Base-by-base conservation (phyloP, 2,329 filamentous ascomycete genomes). In the Verticillium tricorpus region DNA sequence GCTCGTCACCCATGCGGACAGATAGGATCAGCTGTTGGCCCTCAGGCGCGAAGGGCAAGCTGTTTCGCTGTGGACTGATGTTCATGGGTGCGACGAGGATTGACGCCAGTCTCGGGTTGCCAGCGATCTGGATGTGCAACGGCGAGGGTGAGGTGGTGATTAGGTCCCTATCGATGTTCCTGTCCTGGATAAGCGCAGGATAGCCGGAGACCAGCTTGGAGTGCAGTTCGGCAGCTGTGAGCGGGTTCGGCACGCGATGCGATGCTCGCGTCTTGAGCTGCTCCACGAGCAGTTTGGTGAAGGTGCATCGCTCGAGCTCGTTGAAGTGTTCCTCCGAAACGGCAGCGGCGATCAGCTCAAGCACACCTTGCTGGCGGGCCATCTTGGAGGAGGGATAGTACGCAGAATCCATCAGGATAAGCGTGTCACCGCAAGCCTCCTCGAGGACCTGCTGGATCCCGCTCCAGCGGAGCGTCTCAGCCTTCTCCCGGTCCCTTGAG, bases 331-430 rank as follows among this genome's bases (percentile, higher is more conserved):
- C 80, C 61, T 85, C 82, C 7, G 82, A 82, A 1, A 81, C 77
- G 3, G 82, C 81, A 0, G 84, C 83, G 5, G 84, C 83, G 56
- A 87, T 77, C 15, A 87, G 70, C 68, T 87, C 84, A 58, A 87
- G 70, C 9, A 85, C 80, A 2, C 84, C 84, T 57, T 77, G 78
- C 59, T 81, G 79, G 6, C 82, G 80, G 34, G 79, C 74, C 68
- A 83, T 80, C 64, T 78, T 81, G 2, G 81, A 79, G 9, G 82
- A 82, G 1, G 83, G 82, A 59, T 82, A 86, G 68, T 85, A 86
- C 0, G 82, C 80, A 6, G 83, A 79, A 70, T 87, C 84, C 82
- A 87, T 84, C 37, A 87, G 74, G 61, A 87, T 78, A 22, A 87
- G 74, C 5, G 81, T 83, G 68, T 87, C 84, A 3, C 83, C 79